Conservation (phyloP, 1,284 basidiomycete species). For the Phylloporus gajari region DNA sequence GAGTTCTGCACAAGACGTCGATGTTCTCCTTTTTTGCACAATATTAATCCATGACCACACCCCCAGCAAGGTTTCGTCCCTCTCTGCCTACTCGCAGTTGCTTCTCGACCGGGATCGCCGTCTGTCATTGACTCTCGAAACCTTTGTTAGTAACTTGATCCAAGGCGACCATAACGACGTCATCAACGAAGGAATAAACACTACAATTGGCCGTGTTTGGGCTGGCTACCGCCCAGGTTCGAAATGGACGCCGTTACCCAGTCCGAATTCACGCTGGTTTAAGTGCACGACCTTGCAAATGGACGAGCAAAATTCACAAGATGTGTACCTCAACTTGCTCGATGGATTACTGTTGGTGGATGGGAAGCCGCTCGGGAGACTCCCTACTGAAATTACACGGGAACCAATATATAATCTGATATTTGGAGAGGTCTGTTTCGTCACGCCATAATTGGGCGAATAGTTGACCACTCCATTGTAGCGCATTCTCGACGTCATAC, state of each 20-base stretch:
- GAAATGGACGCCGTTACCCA: slow-evolving; percentile 43
- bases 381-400: slow-evolving; percentile 47
- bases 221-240: slow-evolving; percentile 42
- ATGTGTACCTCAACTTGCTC: slow-evolving; percentile 54
- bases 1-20: slow-evolving; percentile 38
- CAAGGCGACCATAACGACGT: neutral
- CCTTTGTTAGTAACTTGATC: slow-evolving; percentile 22
- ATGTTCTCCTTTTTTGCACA: slow-evolving; percentile 48
- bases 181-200: slow-evolving; percentile 50
- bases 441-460: too few species aligned
- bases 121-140: slow-evolving; percentile 43
- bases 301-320: too few species aligned
- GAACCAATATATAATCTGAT: slow-evolving; percentile 49
- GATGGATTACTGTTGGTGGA: slow-evolving; percentile 54
- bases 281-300: slow-evolving; percentile 32
- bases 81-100: slow-evolving; percentile 16
- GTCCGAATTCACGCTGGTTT: slow-evolving; percentile 52
- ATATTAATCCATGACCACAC: slow-evolving; percentile 47
- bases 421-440: slow-evolving; percentile 41
- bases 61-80: slow-evolving; percentile 7
- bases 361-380: slow-evolving; percentile 51
- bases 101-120: slow-evolving; percentile 43
- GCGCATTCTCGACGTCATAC: neutral
- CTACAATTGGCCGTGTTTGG: slow-evolving; percentile 51
- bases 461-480: neutral